Base-by-base conservation (phyloP, 371 early-diverging fungal genomes). In the Actinomortierella wolfii region DNA sequence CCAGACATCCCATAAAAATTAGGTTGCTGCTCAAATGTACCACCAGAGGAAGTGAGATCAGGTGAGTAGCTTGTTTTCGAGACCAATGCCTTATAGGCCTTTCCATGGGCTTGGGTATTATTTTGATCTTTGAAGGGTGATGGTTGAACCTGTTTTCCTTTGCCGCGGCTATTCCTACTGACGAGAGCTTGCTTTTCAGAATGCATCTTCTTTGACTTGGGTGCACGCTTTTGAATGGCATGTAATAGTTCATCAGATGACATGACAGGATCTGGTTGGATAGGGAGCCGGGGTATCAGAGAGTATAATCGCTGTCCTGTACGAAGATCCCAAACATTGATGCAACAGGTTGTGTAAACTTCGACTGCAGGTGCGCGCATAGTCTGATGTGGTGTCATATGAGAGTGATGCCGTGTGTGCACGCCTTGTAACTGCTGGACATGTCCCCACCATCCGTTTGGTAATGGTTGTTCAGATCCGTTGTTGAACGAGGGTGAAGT, bases 321-420 rank as follows among this genome's bases (percentile, higher is more conserved):
- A n/a, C 78, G 78, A 23, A 86, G 47, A 48, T 82, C 78, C 83
- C 84, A 86, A 13, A 86, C 83, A 65, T 86, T 79, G 5, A 86
- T 76, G 56, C 84, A 86, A 7, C 78, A 73, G 48, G 73, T 70
- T 25, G 65, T 61, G 6, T 58, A 42, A 17, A 76, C 70, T 18
- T 67, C 62, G 18, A n/a, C 28, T 1, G 42, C 42, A 2, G 34
- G 17, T 0, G 18, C 17, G 11, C 34, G 34, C 34, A 34, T 34
- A 21, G 20, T 8, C 2, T 47, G 47, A 18, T 20, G 8, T 9
- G 8, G 1, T 47, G 21, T 2, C 47, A 18, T 18, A 21, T 47
- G 8, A 20, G 47, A 2, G 47, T 21, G 6, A 11, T 42, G 39
- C 21, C 51, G 18, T 6, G 11, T 28, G 25, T 51, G 28, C 3